These are phyloP conservation scores for Penicillium nordicum DNA, from an alignment of 2,329 filamentous ascomycete genomes.

Conservation along the genomic window DNA sequence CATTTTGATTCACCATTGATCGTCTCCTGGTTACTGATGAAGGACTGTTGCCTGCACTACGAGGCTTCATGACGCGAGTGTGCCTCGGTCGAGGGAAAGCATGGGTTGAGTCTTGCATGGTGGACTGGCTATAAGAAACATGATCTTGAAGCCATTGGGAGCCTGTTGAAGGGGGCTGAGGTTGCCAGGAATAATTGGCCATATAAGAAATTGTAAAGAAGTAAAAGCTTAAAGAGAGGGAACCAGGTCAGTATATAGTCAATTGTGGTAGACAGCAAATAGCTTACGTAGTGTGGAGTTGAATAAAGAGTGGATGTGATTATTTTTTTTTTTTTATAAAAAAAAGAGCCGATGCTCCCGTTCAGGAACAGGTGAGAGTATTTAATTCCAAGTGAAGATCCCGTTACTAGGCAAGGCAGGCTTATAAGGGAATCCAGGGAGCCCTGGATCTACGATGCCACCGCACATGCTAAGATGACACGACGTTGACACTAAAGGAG, in stretches of 20 bases:
- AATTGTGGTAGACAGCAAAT: constrained; percentile 2
- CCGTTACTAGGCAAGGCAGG: constrained; percentile 8
- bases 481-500: constrained; percentile 39
- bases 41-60: constrained; percentile 67
- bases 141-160: constrained; percentile 28
- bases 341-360: constrained; percentile 8
- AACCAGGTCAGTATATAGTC: constrained; percentile 11
- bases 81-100: constrained; percentile 52
- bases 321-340: background rate
- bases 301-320: constrained; percentile 1
- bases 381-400: constrained; percentile 14
- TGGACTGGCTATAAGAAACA: constrained; percentile 20
- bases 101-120: constrained; percentile 44
- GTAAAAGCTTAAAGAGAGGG: background rate
- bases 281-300: constrained; percentile 5
- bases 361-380: constrained; percentile 12
- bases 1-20: constrained; percentile 51
- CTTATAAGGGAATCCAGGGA: constrained; percentile 28
- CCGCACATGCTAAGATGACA: constrained; percentile 37
- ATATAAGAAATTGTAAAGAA: constrained; percentile 23
- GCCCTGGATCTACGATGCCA: constrained; percentile 37
- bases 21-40: constrained; percentile 49
- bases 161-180: constrained; percentile 24
- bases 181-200: constrained; percentile 31
- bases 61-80: constrained; percentile 59